Conservation (phyloP, 202 grass and related monocot genomes). For the Elaeis oleifera region DNA sequence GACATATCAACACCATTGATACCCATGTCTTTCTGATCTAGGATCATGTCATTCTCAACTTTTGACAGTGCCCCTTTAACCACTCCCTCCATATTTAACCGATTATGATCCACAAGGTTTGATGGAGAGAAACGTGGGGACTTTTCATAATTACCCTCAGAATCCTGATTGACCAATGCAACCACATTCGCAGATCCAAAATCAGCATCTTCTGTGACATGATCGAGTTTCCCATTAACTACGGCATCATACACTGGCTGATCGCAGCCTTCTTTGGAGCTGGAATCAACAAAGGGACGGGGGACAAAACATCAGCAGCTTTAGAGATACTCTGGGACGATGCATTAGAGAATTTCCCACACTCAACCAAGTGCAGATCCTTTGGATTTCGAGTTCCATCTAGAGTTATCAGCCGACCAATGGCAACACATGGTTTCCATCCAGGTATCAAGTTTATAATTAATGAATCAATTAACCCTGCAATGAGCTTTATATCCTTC, state of each 20-base stretch:
- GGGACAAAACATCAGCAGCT: not conserved
- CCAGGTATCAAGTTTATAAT: conserved; percentile 34
- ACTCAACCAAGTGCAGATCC: conserved; percentile 7
- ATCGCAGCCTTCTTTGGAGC: not conserved
- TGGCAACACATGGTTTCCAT: conserved; percentile 21
- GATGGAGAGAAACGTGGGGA: conserved; percentile 11
- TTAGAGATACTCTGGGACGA: conserved; percentile 4
- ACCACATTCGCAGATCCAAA: not conserved
- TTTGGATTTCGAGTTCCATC: not conserved
- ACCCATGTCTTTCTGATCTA: not conserved
- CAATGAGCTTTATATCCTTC: conserved; percentile 28
- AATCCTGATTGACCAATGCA: not conserved
- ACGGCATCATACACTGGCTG: not conserved
- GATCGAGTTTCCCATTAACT: not conserved
- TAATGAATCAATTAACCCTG: conserved; percentile 51
- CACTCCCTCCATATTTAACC: not conserved
- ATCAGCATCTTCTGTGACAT: not conserved
- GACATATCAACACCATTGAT: too few species aligned
- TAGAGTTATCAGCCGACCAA: conserved; percentile 20
- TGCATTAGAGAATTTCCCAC: not conserved
- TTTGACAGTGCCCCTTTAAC: not conserved
- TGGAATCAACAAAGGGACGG: not conserved
- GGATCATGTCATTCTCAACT: not conserved
- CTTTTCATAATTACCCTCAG: not conserved
- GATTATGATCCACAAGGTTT: not conserved